Base-by-base conservation (phyloP, 2,329 filamentous ascomycete genomes). In the Pezicula carpinea region DNA sequence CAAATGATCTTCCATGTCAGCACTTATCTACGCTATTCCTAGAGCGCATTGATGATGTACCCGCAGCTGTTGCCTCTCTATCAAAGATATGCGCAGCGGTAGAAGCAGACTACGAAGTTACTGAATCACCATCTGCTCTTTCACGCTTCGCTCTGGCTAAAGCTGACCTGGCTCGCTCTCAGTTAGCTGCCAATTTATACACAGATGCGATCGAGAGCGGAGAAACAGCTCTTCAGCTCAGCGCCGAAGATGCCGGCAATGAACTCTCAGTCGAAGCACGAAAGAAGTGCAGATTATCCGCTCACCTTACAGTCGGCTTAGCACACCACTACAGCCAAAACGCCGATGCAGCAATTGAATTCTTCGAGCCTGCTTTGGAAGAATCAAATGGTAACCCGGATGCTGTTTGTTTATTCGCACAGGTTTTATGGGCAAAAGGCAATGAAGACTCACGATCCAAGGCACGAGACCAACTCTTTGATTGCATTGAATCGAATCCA, bases 401-500 rank as follows among this genome's bases (percentile, higher is more conserved):
- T 60, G 85, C 92, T 1, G 83, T 90, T 0, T 96, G 91, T 60
- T 74, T 96, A 11, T 74, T 97, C 11, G 87, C 91, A 0, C 89
- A 97, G 66, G 87, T 97, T 0, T 76, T 97, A 0, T 99, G 93
- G 92, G 91, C 91, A 0, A 89, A 89, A 54, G 90, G 88, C 7
- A 82, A 83, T 0, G 80, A 85, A 6, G 76, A 83, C 1, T 87
- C 91, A 46, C 81, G 85, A 39, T 80, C 84, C 42, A 82, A 87
- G 51, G 91, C 92, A 14, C 79, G 89, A 3, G 82, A 87, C 44
- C 80, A 88, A 53, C 75, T 99, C 1, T 92, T 96, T 59, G 83
- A 83, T 13, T 83, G 87, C 31, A 83, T 96, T 11, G 88, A 91
- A 57, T 76, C 73, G 43, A 71, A 86, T 42, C 80, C 88, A 0